These are phyloP conservation scores for Austropuccinia psidii DNA, from an alignment of 1,284 basidiomycete genomes.

Conservation along the genomic window DNA sequence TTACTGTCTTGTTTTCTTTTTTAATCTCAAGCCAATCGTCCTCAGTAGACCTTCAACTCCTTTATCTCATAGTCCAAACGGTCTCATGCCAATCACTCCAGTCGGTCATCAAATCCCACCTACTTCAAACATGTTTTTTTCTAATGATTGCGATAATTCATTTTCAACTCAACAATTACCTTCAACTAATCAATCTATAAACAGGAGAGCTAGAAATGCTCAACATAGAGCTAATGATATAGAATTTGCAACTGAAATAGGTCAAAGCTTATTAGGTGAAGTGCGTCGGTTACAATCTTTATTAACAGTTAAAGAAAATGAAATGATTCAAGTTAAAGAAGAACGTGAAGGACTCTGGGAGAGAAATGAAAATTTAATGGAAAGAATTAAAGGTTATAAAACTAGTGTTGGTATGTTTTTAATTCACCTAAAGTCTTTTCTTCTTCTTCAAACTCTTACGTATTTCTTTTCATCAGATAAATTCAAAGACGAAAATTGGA, in stretches of 20 bases:
- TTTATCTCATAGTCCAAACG: conserved; percentile 34
- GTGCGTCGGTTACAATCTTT: conserved; percentile 78
- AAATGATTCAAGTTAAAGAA: conserved; percentile 73
- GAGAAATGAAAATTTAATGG: conserved; percentile 62
- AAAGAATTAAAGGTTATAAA: conserved; percentile 66
- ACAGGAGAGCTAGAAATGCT: conserved; percentile 50
- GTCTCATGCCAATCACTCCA: conserved; percentile 24
- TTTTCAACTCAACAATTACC: conserved; percentile 37
- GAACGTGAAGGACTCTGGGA: conserved; percentile 69
- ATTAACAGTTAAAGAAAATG: conserved; percentile 77
- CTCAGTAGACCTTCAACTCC: conserved; percentile 35
- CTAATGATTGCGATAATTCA: neutral
- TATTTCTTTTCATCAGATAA: conserved; percentile 52
- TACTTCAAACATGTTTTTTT: conserved; percentile 32
- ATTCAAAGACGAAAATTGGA: conserved; percentile 98
- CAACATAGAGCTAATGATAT: conserved; percentile 51
- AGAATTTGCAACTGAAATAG: conserved; percentile 93
- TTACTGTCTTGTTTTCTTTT: neutral
- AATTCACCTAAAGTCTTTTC: neutral
- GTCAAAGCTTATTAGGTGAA: conserved; percentile 77
- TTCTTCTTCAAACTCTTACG: neutral
- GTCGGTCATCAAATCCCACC: conserved; percentile 23
- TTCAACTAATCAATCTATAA: conserved; percentile 42
- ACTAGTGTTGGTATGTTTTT: conserved; percentile 60
- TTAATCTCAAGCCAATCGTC: conserved; percentile 16